Conservation (phyloP, 148 eudicot genomes). For the Vaccinium corymbosum region DNA sequence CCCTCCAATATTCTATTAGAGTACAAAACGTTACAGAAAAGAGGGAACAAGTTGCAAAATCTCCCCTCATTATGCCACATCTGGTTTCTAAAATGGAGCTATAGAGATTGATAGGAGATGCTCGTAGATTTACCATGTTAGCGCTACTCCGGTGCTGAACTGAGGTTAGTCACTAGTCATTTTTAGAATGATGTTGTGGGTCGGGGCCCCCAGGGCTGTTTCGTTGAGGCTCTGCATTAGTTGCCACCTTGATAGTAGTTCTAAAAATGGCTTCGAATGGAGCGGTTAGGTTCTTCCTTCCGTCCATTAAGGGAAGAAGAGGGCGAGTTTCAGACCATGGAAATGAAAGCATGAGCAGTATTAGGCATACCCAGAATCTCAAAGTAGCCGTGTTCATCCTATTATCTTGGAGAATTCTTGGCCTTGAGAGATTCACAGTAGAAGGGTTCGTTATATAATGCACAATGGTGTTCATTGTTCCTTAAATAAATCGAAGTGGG, state of each 20-base stretch:
- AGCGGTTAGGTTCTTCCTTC: constrained; percentile 13
- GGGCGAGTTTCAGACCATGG: constrained; percentile 16
- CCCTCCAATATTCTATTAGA: too few species aligned
- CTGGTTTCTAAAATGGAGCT: too few species aligned
- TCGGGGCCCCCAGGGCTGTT: constrained; percentile 27
- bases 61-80: too few species aligned
- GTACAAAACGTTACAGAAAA: too few species aligned
- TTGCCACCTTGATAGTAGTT: background rate
- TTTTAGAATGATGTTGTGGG: constrained; percentile 14
- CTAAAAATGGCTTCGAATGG: constrained; percentile 20
- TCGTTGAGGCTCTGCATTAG: background rate
- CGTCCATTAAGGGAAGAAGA: background rate
- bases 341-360: constrained; percentile 14
- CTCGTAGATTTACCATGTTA: background rate
- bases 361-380: constrained; percentile 16
- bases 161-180: background rate
- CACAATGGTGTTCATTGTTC: background rate
- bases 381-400: constrained; percentile 11
- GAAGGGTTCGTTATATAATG: constrained; percentile 4
- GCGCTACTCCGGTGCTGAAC: background rate
- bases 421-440: background rate
- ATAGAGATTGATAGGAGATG: too few species aligned
- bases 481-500: constrained; percentile 19
- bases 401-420: background rate
- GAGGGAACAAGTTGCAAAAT: too few species aligned